Conservation (phyloP, 805 yeast genomes). For the Wickerhamiella sorbophila region DNA sequence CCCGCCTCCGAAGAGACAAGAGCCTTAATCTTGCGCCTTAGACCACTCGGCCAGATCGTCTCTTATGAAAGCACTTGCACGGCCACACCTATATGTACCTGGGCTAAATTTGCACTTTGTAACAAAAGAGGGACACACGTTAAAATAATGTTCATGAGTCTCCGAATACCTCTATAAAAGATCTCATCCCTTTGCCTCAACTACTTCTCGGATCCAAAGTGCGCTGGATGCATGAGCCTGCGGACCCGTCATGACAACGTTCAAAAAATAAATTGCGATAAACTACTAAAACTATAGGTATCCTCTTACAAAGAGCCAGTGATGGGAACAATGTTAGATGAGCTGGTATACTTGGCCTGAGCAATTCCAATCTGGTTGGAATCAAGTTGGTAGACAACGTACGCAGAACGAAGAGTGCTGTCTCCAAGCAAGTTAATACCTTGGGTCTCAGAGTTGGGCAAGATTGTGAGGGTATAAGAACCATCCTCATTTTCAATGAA, state of each 20-base stretch:
- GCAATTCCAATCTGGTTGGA: constrained; percentile 44
- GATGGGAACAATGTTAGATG: constrained; percentile 20
- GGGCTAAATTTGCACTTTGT: too few species aligned
- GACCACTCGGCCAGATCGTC: constrained; percentile 25
- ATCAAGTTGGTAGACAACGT: constrained; percentile 57
- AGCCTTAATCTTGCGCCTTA: constrained; percentile 24
- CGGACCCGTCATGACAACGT: too few species aligned
- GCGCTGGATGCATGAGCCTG: too few species aligned
- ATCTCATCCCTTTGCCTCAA: too few species aligned
- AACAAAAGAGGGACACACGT: too few species aligned
- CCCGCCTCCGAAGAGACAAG: constrained; percentile 24
- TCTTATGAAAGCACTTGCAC: too few species aligned
- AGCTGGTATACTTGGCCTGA: constrained; percentile 26
- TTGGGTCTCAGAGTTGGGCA: constrained; percentile 16
- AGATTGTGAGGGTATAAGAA: constrained; percentile 3
- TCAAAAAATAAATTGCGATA: too few species aligned
- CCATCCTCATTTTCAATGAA: background rate
- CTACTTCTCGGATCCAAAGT: too few species aligned
- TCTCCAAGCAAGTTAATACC: constrained; percentile 43
- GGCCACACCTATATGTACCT: too few species aligned
- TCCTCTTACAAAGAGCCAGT: constrained; percentile 6
- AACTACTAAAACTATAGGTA: too few species aligned
- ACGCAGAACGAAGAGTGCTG: constrained; percentile 47
- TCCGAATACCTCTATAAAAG: too few species aligned
- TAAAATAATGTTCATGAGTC: too few species aligned